Percentiles rank a stretch among this genome's conserved stretches.
Conservation (phyloP, 768 basidiomycete genomes). For the Pseudohyphozyma bogoriensis region DNA sequence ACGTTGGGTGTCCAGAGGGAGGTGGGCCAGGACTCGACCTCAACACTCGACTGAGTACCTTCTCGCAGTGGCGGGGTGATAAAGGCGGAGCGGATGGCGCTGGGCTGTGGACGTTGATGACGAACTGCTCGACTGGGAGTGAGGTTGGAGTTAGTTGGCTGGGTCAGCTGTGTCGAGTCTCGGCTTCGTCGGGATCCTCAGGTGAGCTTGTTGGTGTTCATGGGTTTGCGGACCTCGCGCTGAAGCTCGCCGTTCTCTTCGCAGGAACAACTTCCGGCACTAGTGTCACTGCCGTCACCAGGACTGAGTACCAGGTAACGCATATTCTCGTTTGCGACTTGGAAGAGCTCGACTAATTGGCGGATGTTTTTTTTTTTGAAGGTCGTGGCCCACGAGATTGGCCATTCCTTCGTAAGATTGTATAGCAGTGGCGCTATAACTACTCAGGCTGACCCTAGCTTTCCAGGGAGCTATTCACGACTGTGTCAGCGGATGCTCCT, state of each 20-base stretch:
- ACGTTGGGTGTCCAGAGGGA: conserved; percentile 41
- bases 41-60: conserved; percentile 61
- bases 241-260: too few relatives aligned
- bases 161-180: conserved; percentile 51
- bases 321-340: too few relatives aligned
- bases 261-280: too few relatives aligned
- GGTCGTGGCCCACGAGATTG: conserved; percentile 70
- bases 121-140: conserved; percentile 65
- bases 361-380: too few relatives aligned
- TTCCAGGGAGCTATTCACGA: conserved; percentile 69
- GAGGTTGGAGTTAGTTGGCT: conserved; percentile 80
- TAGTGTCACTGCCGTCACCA: conserved; percentile 65
- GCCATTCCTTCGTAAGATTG: too few relatives aligned
- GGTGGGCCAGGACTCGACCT: conserved; percentile 42
- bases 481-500: conserved; percentile 59
- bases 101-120: conserved; percentile 84
- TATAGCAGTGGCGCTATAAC: too few relatives aligned
- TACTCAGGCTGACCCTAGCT: too few relatives aligned
- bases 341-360: too few relatives aligned
- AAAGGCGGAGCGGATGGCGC: conserved; percentile 57
- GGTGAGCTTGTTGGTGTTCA: too few relatives aligned
- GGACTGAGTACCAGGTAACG: conserved; percentile 77
- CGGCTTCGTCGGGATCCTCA: neutral
- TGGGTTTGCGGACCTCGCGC: too few relatives aligned
- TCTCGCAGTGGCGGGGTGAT: conserved; percentile 69